Percentiles rank a stretch among this genome's conserved stretches.
Conservation (phyloP, 305 asterid genomes). For the Plantago rigida region DNA sequence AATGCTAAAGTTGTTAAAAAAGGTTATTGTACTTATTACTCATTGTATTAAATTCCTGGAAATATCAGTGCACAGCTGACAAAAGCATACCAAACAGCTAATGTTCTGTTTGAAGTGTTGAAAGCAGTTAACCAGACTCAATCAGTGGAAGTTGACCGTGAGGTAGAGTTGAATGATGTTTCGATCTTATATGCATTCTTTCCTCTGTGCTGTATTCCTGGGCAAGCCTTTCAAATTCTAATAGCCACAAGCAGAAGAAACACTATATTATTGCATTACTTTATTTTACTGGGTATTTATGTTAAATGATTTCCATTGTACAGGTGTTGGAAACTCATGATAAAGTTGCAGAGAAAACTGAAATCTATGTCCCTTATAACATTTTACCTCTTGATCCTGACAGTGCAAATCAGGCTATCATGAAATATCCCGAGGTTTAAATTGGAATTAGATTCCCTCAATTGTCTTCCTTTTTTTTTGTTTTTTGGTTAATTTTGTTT, state of each 20-base stretch:
- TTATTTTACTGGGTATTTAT: constrained; percentile 21
- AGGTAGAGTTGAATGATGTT: constrained; percentile 36
- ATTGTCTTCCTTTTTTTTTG: constrained; percentile 14
- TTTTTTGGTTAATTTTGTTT: constrained; percentile 1
- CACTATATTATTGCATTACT: constrained; percentile 7
- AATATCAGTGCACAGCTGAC: constrained; percentile 86
- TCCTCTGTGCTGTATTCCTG: not conserved
- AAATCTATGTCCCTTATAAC: constrained; percentile 86
- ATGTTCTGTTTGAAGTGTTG: constrained; percentile 95
- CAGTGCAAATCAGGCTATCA: constrained; percentile 92
- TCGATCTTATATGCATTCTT: constrained; percentile 19
- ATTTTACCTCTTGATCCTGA: constrained; percentile 98
- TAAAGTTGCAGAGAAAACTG: constrained; percentile 96
- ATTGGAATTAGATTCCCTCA: constrained; percentile 19
- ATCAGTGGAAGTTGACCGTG: constrained; percentile 94
- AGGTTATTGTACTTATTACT: constrained; percentile 8
- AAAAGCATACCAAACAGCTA: constrained; percentile 97
- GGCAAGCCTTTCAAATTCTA: constrained; percentile 13
- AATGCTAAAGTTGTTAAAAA: constrained; percentile 19
- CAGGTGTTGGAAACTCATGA: constrained; percentile 93
- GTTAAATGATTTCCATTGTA: constrained; percentile 17
- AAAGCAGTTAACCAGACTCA: constrained; percentile 96
- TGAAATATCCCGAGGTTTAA: constrained; percentile 91
- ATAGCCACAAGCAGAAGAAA: constrained; percentile 16
- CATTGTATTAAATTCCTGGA: constrained; percentile 24